Base-by-base conservation (phyloP, 768 basidiomycete species). In the Serendipita sp. region DNA sequence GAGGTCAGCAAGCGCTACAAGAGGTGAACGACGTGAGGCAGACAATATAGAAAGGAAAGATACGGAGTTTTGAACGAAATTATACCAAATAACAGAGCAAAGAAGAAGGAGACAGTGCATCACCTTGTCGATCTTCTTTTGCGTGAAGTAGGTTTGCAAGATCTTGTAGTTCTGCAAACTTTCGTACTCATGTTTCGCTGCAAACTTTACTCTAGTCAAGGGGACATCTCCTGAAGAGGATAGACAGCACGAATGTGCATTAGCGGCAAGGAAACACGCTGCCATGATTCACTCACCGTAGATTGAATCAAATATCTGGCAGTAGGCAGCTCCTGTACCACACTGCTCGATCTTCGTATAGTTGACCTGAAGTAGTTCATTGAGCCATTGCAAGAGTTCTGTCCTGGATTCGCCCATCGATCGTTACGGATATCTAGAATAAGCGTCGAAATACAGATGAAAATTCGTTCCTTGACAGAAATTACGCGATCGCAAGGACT, bases 181-280 rank as follows among this genome's bases (percentile, higher is more conserved):
- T 74, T 98, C 95, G 76, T 96, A 97, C 72, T 96, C 91, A 71
- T 91, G 89, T 76, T 85, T 93, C 48, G 96, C 93, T 73, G 85
- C 85, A 83, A 97, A 91, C 80, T 97, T 98, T 69, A 99, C 94
- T 67, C 87, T 81, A 40, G 75, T 69, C 90, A 98, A 91, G 11
- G 93, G 93, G 0, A 96, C 67, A 75, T 97, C 91, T 69, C 87
- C 92, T 95, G 70, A 3, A 36, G n/a, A 37, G 44, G 27, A 34
- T 23, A 45, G 13, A 15, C 27, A 45, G 34, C 50, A 62, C 50
- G 36, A 63, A 66, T n/a, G n/a, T 34, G 45, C 65, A 50, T 33
- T 18, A 53, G 15, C 37, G 6, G 15, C n/a, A 16, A n/a, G 36
- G 60, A 48, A 29, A 29, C 37, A 48, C 65, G 4, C 13, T 33